These are phyloP conservation scores for Populus tremula DNA, from an alignment of 345 rosid species.

Conservation along the genomic window DNA sequence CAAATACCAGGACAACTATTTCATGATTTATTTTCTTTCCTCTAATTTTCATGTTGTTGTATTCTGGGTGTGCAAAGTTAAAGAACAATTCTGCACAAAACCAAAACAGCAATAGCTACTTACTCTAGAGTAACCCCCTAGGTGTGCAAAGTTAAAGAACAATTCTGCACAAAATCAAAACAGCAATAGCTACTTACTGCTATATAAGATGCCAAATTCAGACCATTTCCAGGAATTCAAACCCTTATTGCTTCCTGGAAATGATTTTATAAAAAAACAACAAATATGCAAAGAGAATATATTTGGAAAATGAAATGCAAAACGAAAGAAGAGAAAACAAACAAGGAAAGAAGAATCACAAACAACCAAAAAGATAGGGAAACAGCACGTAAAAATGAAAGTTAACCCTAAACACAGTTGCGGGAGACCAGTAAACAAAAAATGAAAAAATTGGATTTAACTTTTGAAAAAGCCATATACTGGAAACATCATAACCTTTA, in stretches of 20 bases:
- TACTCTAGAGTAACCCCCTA: background rate
- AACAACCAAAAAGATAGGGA: background rate
- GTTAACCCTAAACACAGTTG: background rate
- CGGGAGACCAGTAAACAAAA: background rate
- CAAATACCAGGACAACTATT: background rate
- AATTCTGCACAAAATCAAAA: background rate
- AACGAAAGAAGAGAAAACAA: background rate
- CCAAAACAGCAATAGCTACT: background rate
- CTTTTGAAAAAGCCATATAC: background rate
- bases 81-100: background rate
- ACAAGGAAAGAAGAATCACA: background rate
- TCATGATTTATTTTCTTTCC: background rate
- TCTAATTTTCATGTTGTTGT: background rate
- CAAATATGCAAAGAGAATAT: background rate
- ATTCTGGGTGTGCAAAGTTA: background rate
- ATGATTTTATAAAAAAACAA: conserved; percentile 1
- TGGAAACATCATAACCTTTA: conserved; percentile 1
- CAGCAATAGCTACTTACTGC: conserved; percentile 1
- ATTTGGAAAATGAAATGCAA: background rate
- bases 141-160: background rate
- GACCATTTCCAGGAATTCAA: conserved; percentile 9
- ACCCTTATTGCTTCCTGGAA: conserved; percentile 18
- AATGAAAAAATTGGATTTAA: background rate
- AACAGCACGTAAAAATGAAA: background rate
- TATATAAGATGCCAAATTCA: conserved; percentile 2